Percentiles rank a stretch among this genome's conserved stretches.
Evolutionary conservation across 345 rosid genomes (phyloP).

Genomic region (Citrus maxima): DNA sequence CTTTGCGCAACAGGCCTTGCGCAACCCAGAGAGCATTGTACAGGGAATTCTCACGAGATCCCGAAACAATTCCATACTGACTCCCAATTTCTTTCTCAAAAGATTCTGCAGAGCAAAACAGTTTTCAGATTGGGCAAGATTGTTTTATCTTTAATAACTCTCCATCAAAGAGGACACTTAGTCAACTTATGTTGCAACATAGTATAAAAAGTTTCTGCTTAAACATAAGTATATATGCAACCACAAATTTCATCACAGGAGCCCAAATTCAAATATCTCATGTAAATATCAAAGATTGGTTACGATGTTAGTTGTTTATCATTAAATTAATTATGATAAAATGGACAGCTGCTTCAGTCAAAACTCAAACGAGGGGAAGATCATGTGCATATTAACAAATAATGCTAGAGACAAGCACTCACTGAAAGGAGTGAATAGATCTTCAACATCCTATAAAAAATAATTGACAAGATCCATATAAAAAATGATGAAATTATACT

Average conservation of each 20-base stretch:
- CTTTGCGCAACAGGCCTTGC: conserved; percentile 92
- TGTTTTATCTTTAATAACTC: not conserved
- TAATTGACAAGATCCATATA: not conserved
- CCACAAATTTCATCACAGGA: not conserved
- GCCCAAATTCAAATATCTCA: not conserved
- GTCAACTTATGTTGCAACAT: not conserved
- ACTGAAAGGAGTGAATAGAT: not conserved
- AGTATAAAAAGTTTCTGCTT: not conserved
- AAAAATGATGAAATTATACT: not conserved
- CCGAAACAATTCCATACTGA: conserved; percentile 76
- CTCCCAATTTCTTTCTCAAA: conserved; percentile 79
- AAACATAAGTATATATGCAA: not conserved
- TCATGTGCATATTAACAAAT: not conserved
- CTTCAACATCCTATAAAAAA: not conserved
- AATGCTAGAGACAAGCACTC: not conserved
- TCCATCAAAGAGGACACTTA: not conserved
- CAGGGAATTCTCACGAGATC: conserved; percentile 87
- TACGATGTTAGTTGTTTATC: no score
- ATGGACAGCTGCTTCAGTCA: not conserved
- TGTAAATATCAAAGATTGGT: not conserved
- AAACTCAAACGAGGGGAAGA: not conserved
- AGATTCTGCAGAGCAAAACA: conserved; percentile 48
- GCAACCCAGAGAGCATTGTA: conserved; percentile 97
- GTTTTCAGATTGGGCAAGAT: conserved; percentile 9
- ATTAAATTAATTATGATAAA: not conserved